Base-by-base conservation (phyloP, 2,329 filamentous ascomycete species). In the Neospermospora avenae region DNA sequence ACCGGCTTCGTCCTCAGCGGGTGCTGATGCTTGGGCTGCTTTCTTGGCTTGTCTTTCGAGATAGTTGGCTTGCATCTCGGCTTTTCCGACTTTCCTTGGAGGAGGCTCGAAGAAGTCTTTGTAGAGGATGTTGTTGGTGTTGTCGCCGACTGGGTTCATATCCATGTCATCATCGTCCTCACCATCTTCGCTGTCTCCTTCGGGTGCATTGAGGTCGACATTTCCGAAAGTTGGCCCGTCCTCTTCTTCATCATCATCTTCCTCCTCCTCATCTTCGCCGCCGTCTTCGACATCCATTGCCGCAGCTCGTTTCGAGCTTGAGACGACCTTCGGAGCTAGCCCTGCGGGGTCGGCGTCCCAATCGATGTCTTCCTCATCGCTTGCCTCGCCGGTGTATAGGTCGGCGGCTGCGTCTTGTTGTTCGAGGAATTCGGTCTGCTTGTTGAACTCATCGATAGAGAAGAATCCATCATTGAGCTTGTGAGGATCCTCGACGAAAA, bases 391-490 rank as follows among this genome's bases (percentile, higher is more conserved):
- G 58, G 88, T 88, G 68, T 89, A 87, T 39, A 85, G 84, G 66
- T 93, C 90, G 28, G 89, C 91, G 64, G 84, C 82, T 28, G 84
- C 83, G 73, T 98, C 93, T 74, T 92, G 89, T 65, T 90, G 86
- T 74, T 99, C 95, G 52, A 97, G 86, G 72, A 88, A 89, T 70
- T 96, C 91, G 1, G 92, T 91, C 72, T 96, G 90, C 72, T 88
- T 91, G 80, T 99, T 99, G 82, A 99, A 99, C 61, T 96, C 87
- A 70, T 98, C 93, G 69, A 99, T 93, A 16, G 91, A 96, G 77
- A 99, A 99, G 78, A 99, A 99, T 4, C 92, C 93, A 71, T 99
- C 95, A 70, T 99, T 98, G 34, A 99, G 84, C 6, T 92, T 91
- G 71, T 95, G 82, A 3, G 86, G 86, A 70, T 98, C 92, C 67